Evolutionary conservation across 2,329 filamentous ascomycete species (phyloP), one percentile per base, ranked within the genome.

Genomic region (Furcasterigmium sp.): DNA sequence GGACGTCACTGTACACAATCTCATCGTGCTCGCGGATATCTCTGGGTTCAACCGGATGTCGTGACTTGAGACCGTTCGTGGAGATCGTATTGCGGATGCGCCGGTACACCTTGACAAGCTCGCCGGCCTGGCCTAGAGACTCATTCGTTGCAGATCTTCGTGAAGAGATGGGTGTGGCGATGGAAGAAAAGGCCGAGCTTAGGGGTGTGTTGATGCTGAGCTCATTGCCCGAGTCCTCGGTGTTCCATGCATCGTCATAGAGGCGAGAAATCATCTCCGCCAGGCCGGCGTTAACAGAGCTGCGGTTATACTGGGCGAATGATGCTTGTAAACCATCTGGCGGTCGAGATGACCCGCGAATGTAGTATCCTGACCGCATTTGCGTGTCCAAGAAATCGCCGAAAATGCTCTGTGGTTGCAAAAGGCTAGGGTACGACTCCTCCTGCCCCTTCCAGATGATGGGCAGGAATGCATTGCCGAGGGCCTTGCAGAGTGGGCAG

Each of bases 361-460:
- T 56, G 51, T 67, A 68, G 49, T 68, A 67, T 4, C 63, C 62
- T 13, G 64, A 62, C 18, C 59, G 60, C 55, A 87, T 72, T 42
- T 82, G 73, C 29, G 72, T 70, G 42, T 76, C 69, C 13, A 95
- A 65, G 69, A 89, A 94, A 1, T 81, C 71, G 4, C 81, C 73
- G 57, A 95, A 91, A 1, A 73, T 61, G 15, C 63, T 63, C 25
- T 73, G 59, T 5, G 81, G 67, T 41, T 80, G 73, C 29, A 96
- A 67, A n/a, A 80, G 73, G 4, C 87, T 84, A 1, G 88, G 83
- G 48, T 91, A 89, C 2, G 82, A 80, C 58, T 95, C 87, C 53
- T 94, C 87, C 56, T 94, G 85, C 20, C 87, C 87, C 60, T 91
- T 94, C 93, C 93, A 98, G 29, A 95, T 83, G 48, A 98, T 89